Evolutionary conservation across 371 early-diverging fungal genomes (phyloP).

Genomic region (Apophysomyces elegans): DNA sequence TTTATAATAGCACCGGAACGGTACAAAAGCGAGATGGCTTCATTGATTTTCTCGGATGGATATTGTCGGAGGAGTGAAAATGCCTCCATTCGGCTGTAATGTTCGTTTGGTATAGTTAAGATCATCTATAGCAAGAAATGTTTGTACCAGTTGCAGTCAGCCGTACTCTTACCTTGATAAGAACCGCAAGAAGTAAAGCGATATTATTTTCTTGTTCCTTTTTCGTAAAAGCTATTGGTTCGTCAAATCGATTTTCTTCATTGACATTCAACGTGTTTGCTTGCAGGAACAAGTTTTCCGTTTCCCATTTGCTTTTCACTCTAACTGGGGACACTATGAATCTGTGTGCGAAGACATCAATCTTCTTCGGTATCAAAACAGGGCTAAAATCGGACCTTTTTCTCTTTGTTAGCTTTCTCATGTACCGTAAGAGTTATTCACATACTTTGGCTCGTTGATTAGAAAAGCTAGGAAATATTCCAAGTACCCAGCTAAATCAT

Average conservation of each 20-base stretch:
- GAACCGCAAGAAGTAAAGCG: background rate
- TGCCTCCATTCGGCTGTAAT: slow-evolving; percentile 8
- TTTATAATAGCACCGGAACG: slow-evolving; percentile 1
- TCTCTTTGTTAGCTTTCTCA: background rate
- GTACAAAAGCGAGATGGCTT: slow-evolving; percentile 6
- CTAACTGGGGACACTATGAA: background rate
- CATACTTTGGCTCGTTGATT: background rate
- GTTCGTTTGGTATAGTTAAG: slow-evolving; percentile 7
- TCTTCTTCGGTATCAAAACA: background rate
- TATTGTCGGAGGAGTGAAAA: slow-evolving; percentile 6
- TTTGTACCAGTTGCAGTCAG: background rate
- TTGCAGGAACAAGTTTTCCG: background rate
- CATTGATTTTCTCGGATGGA: background rate
- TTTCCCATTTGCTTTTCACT: background rate
- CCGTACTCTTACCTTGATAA: slow-evolving; percentile 9
- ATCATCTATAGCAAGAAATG: slow-evolving; percentile 8
- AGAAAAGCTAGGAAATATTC: slow-evolving; percentile 22
- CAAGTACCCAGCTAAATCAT: slow-evolving; percentile 21
- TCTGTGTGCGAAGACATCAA: background rate
- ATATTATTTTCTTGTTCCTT: background rate
- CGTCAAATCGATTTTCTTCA: background rate
- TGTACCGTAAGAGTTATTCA: background rate
- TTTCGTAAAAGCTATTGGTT: background rate
- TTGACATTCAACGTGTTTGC: background rate
- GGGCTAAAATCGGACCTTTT: background rate